Evolutionary conservation across 129 eudicot genomes (phyloP), one percentile per base, ranked within the genome.

Genomic region (Escallonia rubra): DNA sequence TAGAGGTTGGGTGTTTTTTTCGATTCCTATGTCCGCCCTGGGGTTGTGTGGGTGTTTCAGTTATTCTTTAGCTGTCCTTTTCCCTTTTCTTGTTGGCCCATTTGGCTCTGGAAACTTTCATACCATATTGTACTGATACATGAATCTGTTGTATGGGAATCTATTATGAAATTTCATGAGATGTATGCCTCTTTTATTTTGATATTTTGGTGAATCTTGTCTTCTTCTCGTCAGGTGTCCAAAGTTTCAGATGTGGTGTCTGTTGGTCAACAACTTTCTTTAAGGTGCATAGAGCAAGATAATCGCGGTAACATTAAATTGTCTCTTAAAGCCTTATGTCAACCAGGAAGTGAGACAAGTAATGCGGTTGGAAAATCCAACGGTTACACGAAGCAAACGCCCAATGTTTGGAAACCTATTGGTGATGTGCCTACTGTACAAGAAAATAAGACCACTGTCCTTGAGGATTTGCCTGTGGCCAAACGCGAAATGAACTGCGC

Each of bases 221-320:
- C 38, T 12, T 10, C 66, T 70, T 68, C 48, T 71, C 73, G 44
- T 64, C 79, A 93, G 99, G 96, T 93, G 43, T 71, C 85, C 63
- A 84, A 75, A 78, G 82, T 93, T 66, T 71, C 95, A 6, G 99
- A 93, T 61, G 90, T 93, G 77, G 67, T 93, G 64, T 82, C 96
- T 59, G 72, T 89, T 9, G 96, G 96, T 71, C 95, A 93, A 77
- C 78, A 86, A 70, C 75, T 93, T 61, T 71, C 85, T 5, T 69
- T 93, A 56, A 93, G 74, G 95, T 93, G 99, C 79, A 93, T 89
- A 13, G 99, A 85, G 15, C 86, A 80, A 73, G 99, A 93, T 78
- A 73, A 78, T 47, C 99, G 99, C 69, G 99, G 99, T 40, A 93
- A 93, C 78, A 76, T 93, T 59, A 93, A 85, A 66, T 75, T 93